Percentiles rank a stretch among this genome's conserved stretches.
phyloP scores from a whole-genome alignment of 169 alveolate species.

The Plasmodium vivax region DNA sequence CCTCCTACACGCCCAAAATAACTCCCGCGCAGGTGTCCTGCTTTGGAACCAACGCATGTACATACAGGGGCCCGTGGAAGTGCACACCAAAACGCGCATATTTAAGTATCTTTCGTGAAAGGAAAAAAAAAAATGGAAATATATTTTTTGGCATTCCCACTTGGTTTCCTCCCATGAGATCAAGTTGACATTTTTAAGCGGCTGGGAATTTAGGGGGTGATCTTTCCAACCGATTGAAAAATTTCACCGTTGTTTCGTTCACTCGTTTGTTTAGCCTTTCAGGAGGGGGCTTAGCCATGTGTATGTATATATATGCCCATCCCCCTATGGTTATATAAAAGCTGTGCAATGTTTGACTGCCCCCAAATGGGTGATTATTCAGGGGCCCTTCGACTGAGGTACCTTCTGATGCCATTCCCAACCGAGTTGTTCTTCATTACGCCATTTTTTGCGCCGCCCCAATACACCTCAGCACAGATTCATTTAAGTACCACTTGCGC shows the following conservation, averaged over 20 bases:
- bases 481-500: neutral
- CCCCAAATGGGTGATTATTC: neutral
- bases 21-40: neutral
- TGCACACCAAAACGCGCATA: neutral
- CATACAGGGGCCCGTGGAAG: neutral
- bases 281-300: neutral
- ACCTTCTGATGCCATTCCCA: neutral
- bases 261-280: neutral
- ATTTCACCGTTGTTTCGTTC: neutral
- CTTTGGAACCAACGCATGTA: neutral
- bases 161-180: neutral
- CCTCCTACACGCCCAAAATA: neutral
- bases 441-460: neutral
- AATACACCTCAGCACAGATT: neutral
- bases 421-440: neutral
- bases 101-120: neutral
- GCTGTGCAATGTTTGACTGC: neutral
- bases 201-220: neutral
- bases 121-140: neutral
- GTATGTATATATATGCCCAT: neutral
- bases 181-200: neutral
- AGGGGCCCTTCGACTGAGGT: neutral
- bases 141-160: neutral
- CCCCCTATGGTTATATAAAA: neutral
- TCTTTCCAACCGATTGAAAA: neutral